Evolutionary conservation across 2,329 filamentous ascomycete genomes (phyloP).

Genomic region (Dichotomopilus funicola): DNA sequence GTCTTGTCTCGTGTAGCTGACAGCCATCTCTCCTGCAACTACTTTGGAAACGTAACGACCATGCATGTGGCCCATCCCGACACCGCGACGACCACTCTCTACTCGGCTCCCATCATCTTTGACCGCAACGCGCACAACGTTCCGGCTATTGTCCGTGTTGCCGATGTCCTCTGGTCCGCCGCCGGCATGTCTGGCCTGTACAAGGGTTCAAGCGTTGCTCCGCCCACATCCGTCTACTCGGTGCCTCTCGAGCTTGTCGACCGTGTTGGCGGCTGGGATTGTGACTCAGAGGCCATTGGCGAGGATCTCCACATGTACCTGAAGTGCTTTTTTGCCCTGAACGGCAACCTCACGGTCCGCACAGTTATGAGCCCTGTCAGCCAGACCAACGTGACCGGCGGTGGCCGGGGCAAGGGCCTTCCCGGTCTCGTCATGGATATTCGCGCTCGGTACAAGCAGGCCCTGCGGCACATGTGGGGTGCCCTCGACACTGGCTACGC

Average conservation of each 20-base stretch:
- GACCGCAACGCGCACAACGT: constrained; percentile 66
- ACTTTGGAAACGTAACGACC: constrained; percentile 58
- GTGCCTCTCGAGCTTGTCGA: constrained; percentile 60
- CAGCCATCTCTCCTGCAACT: constrained; percentile 62
- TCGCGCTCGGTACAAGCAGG: constrained; percentile 63
- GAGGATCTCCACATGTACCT: constrained; percentile 74
- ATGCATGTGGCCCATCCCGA: constrained; percentile 56
- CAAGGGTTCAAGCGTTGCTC: constrained; percentile 55
- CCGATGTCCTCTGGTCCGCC: constrained; percentile 65
- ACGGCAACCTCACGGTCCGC: constrained; percentile 58
- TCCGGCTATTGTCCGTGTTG: constrained; percentile 61
- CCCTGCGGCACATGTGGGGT: constrained; percentile 70
- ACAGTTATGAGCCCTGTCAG: constrained; percentile 63
- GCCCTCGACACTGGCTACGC: constrained; percentile 63
- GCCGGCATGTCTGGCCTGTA: constrained; percentile 66
- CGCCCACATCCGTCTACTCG: constrained; percentile 69
- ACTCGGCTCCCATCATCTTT: constrained; percentile 65
- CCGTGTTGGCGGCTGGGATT: constrained; percentile 66
- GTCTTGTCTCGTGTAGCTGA: constrained; percentile 45
- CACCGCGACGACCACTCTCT: constrained; percentile 56
- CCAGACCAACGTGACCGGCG: constrained; percentile 64
- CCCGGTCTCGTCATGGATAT: constrained; percentile 51
- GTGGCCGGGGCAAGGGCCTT: constrained; percentile 46
- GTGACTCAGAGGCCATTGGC: constrained; percentile 63
- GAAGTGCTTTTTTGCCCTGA: constrained; percentile 70